Conservation (phyloP, 345 rosid genomes). For the Mangifera indica region DNA sequence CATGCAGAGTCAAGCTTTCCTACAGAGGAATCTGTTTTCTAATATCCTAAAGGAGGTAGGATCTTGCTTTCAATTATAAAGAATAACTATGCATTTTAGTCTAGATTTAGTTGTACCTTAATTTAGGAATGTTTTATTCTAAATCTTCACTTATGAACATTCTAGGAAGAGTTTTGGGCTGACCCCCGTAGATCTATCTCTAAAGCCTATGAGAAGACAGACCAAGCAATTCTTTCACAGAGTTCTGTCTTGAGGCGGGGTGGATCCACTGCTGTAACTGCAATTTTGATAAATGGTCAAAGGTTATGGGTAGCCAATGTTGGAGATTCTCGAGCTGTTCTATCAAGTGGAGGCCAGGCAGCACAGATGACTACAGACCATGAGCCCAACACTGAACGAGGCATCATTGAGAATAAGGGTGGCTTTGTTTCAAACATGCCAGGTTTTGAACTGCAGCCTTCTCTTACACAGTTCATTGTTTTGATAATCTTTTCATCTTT, state of each 20-base stretch:
- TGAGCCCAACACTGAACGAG: slow-evolving; percentile 67
- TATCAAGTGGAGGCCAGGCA: slow-evolving; percentile 55
- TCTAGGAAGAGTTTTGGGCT: slow-evolving; percentile 65
- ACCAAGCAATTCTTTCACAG: slow-evolving; percentile 57
- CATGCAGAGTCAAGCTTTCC: slow-evolving; percentile 47
- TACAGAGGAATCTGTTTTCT: slow-evolving; percentile 66
- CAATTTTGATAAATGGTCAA: slow-evolving; percentile 51
- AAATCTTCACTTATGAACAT: slow-evolving; percentile 10
- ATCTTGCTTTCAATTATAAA: slow-evolving; percentile 13
- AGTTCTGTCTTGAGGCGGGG: slow-evolving; percentile 66
- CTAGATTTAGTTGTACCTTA: slow-evolving; percentile 9
- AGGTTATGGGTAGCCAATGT: slow-evolving; percentile 65
- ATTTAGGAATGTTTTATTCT: slow-evolving; percentile 10
- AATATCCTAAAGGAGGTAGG: slow-evolving; percentile 65
- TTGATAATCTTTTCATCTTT: background rate
- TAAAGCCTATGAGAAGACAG: slow-evolving; percentile 69
- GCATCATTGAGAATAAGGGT: slow-evolving; percentile 62
- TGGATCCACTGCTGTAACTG: slow-evolving; percentile 82
- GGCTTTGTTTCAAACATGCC: slow-evolving; percentile 82
- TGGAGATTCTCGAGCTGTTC: slow-evolving; percentile 69
- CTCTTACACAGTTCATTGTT: background rate
- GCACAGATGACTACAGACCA: slow-evolving; percentile 59
- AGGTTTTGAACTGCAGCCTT: slow-evolving; percentile 35
- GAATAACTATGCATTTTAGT: slow-evolving; percentile 10
- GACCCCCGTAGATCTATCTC: slow-evolving; percentile 55